Evolutionary conservation across 2,329 filamentous ascomycete genomes (phyloP), one percentile per base, ranked within the genome.

Genomic region (Massarina eburnea): DNA sequence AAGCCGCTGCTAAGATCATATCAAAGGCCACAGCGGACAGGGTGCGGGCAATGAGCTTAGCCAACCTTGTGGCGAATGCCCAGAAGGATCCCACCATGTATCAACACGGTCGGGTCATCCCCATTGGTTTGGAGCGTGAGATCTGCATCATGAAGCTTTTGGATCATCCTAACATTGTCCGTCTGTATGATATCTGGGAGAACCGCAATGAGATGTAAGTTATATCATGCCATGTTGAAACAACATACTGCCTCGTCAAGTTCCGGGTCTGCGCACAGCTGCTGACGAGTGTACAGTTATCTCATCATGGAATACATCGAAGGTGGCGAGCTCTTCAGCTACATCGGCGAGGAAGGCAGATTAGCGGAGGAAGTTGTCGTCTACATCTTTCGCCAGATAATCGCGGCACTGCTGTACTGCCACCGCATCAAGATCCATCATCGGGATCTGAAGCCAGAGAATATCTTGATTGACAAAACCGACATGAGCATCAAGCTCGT

Each of bases 81-180:
- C 78, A 82, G 71, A 42, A 73, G 76, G 43, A 81, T 78, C 20
- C 78, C 77, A 29, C 76, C 74, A 48, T 71, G n/a, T 62, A 65
- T 22, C 74, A 78, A 27, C 76, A 81, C 40, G 83, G 84, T 32
- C 78, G 86, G 47, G 81, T 84, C 43, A 91, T 95, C 66, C 92
- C 92, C 1, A 84, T 92, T 61, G 88, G 91, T 1, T 88, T 99
- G 50, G 92, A 97, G 72, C 82, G 94, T 43, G 94, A 99, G 67
- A 91, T 99, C 32, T 91, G 92, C 24, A 95, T 99, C 59, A 90
- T 99, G 81, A 97, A 96, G 73, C 80, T 97, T 46, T 89, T 97
- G 49, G 86, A 96, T 62, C 94, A 99, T 71, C 89, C 87, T 5
- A 94, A 97, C 67, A 92, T 97, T 60, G 91, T 96, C 70, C 89